Base-by-base conservation (phyloP, 2,329 filamentous ascomycete genomes). In the Neophaeococcomyces mojaviensis region DNA sequence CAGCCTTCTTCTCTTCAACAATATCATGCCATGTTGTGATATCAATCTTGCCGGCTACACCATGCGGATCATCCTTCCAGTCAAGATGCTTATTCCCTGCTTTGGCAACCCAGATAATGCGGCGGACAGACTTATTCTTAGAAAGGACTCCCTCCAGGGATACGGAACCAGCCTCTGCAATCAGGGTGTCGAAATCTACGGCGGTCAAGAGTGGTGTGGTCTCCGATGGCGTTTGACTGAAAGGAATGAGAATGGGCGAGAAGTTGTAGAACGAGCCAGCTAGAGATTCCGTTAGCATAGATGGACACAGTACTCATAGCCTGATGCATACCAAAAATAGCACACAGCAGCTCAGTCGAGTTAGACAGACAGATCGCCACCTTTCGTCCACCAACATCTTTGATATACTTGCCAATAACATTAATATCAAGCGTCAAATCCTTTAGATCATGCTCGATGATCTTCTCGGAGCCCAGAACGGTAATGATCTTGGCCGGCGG, bases 1-100 rank as follows among this genome's bases (percentile, higher is more conserved):
- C 15, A 22, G 70, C 67, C 15, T 80, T 78, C 53, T 76, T 74
- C 51, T 92, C 85, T 53, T 84, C 79, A 20, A 96, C 70, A 44
- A 97, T 77, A 49, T 96, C 86, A 59, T 94, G 86, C 89, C 90
- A 98, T 12, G 90, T 92, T n/a, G 82, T 78, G 13, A 96, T 85
- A 46, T 85, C 85, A 50, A 94, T 73, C 51, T 76, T 81, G 47
- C 83, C 78, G 13, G 83, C 83, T 47, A 83, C 82, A 42, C 85
- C 84, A 59, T 84, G 78, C 9, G 89, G 88, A 2, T 89, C 79
- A 61, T 90, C 86, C 57, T 87, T 89, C 89, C 90, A 98, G 66
- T 95, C 89, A 76, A 98, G 84, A 62, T 97, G 90, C 56, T 81
- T 79, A 69, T 82, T 96, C 34, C 88, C 88, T 59, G 88, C 79